Evolutionary conservation across 2,329 filamentous ascomycete genomes (phyloP), one percentile per base, ranked within the genome.

Genomic region (Hirsutella thompsonii): DNA sequence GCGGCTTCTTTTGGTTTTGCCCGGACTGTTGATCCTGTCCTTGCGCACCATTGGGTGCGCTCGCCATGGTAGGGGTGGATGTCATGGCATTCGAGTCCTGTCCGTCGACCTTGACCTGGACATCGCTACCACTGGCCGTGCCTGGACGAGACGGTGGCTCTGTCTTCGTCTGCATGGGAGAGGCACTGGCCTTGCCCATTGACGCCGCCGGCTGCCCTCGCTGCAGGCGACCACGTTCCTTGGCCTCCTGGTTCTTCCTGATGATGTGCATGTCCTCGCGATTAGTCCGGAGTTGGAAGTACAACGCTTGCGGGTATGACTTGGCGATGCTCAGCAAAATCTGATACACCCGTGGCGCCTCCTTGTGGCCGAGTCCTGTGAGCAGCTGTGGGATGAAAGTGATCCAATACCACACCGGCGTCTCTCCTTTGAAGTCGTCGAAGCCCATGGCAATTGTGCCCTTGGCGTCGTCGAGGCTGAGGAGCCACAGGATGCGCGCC

Each of bases 371-470:
- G 39, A 98, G 71, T 40, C 90, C 92, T 35, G 87, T 90, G 26
- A 99, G 76, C 34, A 99, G 73, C 61, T 99, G 92, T 16, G 92
- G 92, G 47, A 99, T 96, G 59, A 94, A 98, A 0, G 90, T 96
- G 51, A 96, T 95, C 92, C 92, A 99, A 64, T 96, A 98, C 92
- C 92, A 99, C 11, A 94, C 87, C 1, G 89, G 88, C 2, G 88
- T 94, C 52, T 98, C 93, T 39, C 92, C 92, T 68, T 96, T 95
- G 67, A 92, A 98, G 51, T 90, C 86, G 49, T 94, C 87, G 50
- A 95, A 98, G 11, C 90, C 87, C 51, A 79, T 72, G 1, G 86
- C 83, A 45, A 98, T 81, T 30, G 76, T 81, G 11, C 86, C 86
- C 55, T 87, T 86, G 0, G 84, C 72, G 54, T 95, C 88, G 55